phyloP scores from a whole-genome alignment of 2,329 filamentous ascomycete genomes.

The Amphichorda felina region DNA sequence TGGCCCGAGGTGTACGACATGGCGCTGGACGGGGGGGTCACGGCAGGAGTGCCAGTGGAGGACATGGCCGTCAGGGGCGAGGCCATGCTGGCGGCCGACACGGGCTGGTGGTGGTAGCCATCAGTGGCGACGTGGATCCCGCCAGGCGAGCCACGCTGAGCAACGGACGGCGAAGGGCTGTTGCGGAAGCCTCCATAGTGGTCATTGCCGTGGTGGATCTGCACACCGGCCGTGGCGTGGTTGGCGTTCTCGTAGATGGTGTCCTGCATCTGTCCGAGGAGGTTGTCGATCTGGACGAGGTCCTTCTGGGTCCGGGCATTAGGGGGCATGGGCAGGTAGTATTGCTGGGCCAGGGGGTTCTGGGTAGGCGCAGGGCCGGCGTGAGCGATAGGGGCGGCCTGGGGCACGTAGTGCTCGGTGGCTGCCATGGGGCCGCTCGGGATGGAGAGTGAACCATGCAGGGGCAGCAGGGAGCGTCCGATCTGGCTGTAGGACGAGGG shows the following conservation, averaged over 20 bases:
- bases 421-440: conserved; percentile 35
- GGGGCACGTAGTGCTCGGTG: conserved; percentile 38
- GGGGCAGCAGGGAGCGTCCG: conserved; percentile 73
- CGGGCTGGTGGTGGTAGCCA: conserved; percentile 25
- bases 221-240: conserved; percentile 68
- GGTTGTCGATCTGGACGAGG: conserved; percentile 83
- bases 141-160: conserved; percentile 21
- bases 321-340: conserved; percentile 71
- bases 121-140: conserved; percentile 13
- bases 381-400: conserved; percentile 33
- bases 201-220: conserved; percentile 63
- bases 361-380: conserved; percentile 49
- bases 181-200: conserved; percentile 42
- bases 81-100: conserved; percentile 43
- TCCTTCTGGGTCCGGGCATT: conserved; percentile 90
- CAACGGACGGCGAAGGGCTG: conserved; percentile 38
- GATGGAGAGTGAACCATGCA: conserved; percentile 60
- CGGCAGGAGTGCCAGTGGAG: conserved; percentile 59
- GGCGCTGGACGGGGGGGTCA: conserved; percentile 64
- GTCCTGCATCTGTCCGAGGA: conserved; percentile 90
- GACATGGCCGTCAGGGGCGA: conserved; percentile 48
- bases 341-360: conserved; percentile 53
- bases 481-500: conserved; percentile 84
- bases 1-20: conserved; percentile 70
- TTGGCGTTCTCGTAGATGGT: conserved; percentile 91